Percentiles rank a stretch among this genome's conserved stretches.
phyloP scores from a whole-genome alignment of 2,329 filamentous ascomycete genomes.

The Thelonectria discophora region DNA sequence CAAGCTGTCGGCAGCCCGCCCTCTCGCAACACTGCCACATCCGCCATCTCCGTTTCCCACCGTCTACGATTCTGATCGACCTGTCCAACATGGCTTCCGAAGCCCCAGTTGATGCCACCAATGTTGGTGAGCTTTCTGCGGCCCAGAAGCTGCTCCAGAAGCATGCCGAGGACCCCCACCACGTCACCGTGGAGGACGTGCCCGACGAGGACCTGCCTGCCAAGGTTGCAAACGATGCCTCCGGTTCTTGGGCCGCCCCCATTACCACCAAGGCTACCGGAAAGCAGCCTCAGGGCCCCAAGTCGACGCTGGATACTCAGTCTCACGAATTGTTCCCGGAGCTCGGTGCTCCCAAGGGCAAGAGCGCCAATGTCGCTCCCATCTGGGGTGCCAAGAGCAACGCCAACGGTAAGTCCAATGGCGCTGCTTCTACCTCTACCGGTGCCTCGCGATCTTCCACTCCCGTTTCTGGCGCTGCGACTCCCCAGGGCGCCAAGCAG shows the following conservation, averaged over 20 bases:
- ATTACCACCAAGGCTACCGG: constrained; percentile 71
- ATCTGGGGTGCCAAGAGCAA: constrained; percentile 82
- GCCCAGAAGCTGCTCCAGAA: constrained; percentile 72
- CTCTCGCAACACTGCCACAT: constrained; percentile 21
- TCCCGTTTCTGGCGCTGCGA: constrained; percentile 67
- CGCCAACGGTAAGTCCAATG: constrained; percentile 62
- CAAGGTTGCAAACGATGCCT: constrained; percentile 58
- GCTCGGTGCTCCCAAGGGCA: constrained; percentile 75
- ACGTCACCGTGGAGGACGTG: constrained; percentile 81
- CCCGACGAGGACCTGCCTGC: constrained; percentile 79
- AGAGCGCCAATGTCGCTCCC: constrained; percentile 72
- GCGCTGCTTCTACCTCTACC: constrained; percentile 62
- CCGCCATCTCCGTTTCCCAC: constrained; percentile 14
- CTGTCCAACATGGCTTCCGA: constrained; percentile 54
- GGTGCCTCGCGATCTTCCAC: constrained; percentile 68
- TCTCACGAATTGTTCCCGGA: constrained; percentile 96
- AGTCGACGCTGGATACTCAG: constrained; percentile 74
- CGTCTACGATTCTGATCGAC: constrained; percentile 26
- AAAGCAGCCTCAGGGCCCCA: constrained; percentile 70
- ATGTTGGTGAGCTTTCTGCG: constrained; percentile 56
- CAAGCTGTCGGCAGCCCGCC: constrained; percentile 5
- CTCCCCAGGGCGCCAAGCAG: constrained; percentile 46
- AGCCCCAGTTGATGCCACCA: constrained; percentile 47
- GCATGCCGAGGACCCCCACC: constrained; percentile 63
- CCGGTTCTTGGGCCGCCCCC: constrained; percentile 58